Percentiles rank a stretch among this genome's conserved stretches.
Conservation (phyloP, 176 grass and related monocot species). For the Avena sativa region DNA sequence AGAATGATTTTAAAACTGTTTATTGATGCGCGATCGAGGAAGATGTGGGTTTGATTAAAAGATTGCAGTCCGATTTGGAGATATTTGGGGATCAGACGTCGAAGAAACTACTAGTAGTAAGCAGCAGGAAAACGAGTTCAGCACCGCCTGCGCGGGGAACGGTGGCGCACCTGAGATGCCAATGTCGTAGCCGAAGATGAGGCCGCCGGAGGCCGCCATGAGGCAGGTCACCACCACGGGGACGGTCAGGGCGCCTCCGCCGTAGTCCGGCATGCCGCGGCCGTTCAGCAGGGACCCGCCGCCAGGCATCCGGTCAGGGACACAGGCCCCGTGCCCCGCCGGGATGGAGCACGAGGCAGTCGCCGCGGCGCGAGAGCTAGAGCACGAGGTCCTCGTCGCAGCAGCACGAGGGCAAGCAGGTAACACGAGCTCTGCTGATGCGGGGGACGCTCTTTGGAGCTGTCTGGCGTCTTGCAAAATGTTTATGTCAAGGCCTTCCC, state of each 20-base stretch:
- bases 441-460: neutral
- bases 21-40: neutral
- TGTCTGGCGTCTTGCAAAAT: neutral
- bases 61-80: neutral
- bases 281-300: slow-evolving; percentile 44
- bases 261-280: slow-evolving; percentile 45
- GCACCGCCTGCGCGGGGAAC: neutral
- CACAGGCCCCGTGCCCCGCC: neutral
- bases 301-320: slow-evolving; percentile 43
- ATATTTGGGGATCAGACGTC: slow-evolving; percentile 4
- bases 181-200: slow-evolving; percentile 99
- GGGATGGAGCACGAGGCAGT: neutral
- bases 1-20: neutral
- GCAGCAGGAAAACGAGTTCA: neutral
- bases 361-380: neutral
- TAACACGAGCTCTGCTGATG: slow-evolving; percentile 12
- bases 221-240: slow-evolving; percentile 82
- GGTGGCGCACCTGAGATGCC: slow-evolving; percentile 80
- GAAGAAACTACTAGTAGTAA: neutral
- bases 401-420: neutral
- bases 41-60: neutral
- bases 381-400: no score
- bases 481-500: neutral
- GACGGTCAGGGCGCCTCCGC: slow-evolving; percentile 67
- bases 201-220: slow-evolving; percentile 93